These are phyloP conservation scores for Candida schatavii DNA, from an alignment of 805 yeast species.

Conservation along the genomic window DNA sequence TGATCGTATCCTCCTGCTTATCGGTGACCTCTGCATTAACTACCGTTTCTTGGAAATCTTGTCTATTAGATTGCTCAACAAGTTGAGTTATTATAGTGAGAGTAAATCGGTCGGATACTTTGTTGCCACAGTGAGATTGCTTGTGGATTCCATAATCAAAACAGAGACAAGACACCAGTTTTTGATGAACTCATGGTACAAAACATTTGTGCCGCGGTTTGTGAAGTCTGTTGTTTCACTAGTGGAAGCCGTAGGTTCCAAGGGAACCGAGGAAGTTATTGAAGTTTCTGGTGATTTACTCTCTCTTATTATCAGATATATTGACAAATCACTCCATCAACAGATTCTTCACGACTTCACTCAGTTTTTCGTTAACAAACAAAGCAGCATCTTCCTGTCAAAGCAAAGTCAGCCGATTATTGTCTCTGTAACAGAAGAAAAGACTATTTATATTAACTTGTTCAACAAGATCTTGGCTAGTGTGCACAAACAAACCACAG, in stretches of 20 bases:
- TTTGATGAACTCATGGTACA: slow-evolving; percentile 42
- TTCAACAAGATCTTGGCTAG: slow-evolving; percentile 50
- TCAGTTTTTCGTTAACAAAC: slow-evolving; percentile 30
- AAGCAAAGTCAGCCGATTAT: slow-evolving; percentile 11
- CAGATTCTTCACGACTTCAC: slow-evolving; percentile 37
- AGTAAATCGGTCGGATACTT: slow-evolving; percentile 3
- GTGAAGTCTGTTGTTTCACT: background rate
- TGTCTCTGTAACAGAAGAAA: slow-evolving; percentile 10
- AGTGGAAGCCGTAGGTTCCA: background rate
- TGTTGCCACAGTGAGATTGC: slow-evolving; percentile 16
- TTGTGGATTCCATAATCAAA: slow-evolving; percentile 25
- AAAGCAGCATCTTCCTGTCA: slow-evolving; percentile 6
- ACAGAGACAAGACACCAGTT: slow-evolving; percentile 31
- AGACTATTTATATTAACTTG: slow-evolving; percentile 35
- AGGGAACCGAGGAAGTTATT: slow-evolving; percentile 17
- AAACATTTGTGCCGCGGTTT: slow-evolving; percentile 41
- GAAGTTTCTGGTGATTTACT: slow-evolving; percentile 42
- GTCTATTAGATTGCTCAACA: slow-evolving; percentile 43
- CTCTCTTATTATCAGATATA: slow-evolving; percentile 39
- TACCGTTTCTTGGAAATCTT: slow-evolving; percentile 44
- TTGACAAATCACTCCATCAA: slow-evolving; percentile 45
- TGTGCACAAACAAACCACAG: slow-evolving; percentile 24
- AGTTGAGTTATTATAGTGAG: slow-evolving; percentile 17
- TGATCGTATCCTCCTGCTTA: slow-evolving; percentile 15
- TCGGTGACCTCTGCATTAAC: slow-evolving; percentile 35